Evolutionary conservation across 1,139 yeast species (phyloP).

Genomic region (Lodderomyces orthopsilosis): DNA sequence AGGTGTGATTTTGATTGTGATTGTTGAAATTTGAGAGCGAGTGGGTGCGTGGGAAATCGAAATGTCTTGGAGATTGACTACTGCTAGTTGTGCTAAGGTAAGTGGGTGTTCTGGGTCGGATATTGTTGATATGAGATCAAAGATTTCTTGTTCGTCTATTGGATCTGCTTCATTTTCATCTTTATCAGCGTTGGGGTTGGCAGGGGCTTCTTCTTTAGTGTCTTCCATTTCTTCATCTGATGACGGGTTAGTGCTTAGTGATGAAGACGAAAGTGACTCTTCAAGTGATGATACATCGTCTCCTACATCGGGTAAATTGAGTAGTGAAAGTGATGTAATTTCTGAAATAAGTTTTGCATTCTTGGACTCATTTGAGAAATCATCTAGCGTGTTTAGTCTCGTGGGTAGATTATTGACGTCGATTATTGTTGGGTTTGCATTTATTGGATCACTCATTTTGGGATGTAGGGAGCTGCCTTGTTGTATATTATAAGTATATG

Average conservation of each 20-base stretch:
- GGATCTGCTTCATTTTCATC: conserved; percentile 51
- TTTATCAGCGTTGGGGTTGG: conserved; percentile 1
- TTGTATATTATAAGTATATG: not conserved
- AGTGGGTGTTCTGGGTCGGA: conserved; percentile 98
- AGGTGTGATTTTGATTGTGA: conserved; percentile 85
- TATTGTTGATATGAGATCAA: conserved; percentile 74
- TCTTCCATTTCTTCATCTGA: not conserved
- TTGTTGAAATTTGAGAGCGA: conserved; percentile 61
- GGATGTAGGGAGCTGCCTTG: not conserved
- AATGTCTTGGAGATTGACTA: conserved; percentile 83
- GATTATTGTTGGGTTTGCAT: conserved; percentile 87
- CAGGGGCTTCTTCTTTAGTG: not conserved
- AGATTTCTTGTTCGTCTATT: conserved; percentile 64
- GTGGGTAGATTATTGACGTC: conserved; percentile 78
- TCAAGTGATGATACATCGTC: conserved; percentile 6
- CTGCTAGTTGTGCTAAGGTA: conserved; percentile 91
- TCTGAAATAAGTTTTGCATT: conserved; percentile 7
- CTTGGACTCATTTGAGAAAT: not conserved
- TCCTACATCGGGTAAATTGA: not conserved
- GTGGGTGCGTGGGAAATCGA: conserved; percentile 40
- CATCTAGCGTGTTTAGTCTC: conserved; percentile 29
- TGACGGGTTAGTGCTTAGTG: not conserved
- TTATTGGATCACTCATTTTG: conserved; percentile 69
- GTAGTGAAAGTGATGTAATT: conserved; percentile 12
- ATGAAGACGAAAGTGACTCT: conserved; percentile 3